Evolutionary conservation across 192 early-diverging fungal species (phyloP).

Genomic region (Backusella australiensis): DNA sequence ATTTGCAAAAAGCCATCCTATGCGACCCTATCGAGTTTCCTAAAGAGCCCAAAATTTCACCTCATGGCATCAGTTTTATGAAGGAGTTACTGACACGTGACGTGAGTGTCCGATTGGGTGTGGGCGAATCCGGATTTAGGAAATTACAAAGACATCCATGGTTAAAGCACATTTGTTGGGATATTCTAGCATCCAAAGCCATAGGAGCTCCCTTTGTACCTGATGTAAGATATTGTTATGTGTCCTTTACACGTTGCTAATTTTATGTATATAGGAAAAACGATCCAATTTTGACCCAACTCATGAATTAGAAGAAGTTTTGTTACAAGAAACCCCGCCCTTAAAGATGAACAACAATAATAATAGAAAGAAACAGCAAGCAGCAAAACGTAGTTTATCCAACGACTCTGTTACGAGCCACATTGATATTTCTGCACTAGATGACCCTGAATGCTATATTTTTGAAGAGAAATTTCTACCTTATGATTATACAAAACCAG

Average conservation of each 20-base stretch:
- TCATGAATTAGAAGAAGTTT: conserved; percentile 94
- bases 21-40: conserved; percentile 63
- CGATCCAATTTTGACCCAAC: conserved; percentile 94
- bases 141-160: conserved; percentile 75
- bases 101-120: conserved; percentile 72
- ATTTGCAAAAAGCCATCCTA: conserved; percentile 67
- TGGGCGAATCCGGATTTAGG: conserved; percentile 70
- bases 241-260: too few relatives aligned
- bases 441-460: conserved; percentile 55
- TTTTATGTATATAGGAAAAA: conserved; percentile 55
- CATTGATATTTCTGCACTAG: conserved; percentile 15
- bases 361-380: conserved; percentile 34
- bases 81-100: conserved; percentile 47
- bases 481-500: conserved; percentile 71
- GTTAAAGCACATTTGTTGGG: conserved; percentile 81
- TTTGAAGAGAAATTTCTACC: conserved; percentile 81
- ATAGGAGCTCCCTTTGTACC: conserved; percentile 81
- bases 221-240: conserved; percentile 52
- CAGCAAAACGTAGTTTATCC: conserved; percentile 25
- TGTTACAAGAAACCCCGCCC: conserved; percentile 91
- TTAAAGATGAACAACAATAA: conserved; percentile 72
- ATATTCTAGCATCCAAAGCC: conserved; percentile 62
- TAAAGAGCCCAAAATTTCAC: conserved; percentile 50
- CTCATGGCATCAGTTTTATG: conserved; percentile 52
- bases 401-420: conserved; percentile 32